Evolutionary conservation across 352 stramenopile genomes (phyloP), one percentile per base, ranked within the genome.

Genomic region (Globisporangium apiculatum): DNA sequence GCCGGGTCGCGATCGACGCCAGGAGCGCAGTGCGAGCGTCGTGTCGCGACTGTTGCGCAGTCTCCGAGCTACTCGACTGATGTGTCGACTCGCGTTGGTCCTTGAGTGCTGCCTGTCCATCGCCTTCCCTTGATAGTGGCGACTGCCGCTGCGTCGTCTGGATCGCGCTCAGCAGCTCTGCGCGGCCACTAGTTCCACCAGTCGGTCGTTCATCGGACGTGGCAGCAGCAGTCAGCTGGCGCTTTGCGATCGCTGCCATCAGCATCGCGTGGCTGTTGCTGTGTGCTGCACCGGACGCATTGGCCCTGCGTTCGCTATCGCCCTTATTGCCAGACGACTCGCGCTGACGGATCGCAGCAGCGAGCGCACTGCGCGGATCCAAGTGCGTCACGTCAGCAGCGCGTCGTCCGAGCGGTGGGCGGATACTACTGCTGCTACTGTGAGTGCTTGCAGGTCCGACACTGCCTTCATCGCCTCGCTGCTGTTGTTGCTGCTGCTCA

Each of bases 331-430:
- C 45, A 4, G 45, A 52, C 12, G 45, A 47, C 14, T 45, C 58
- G 11, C 61, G 60, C 49, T 73, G 53, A n/a, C 53, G 60, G 61
- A 81, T 76, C 15, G 62, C 68, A 17, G 55, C 53, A 40, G 82
- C 52, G 10, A 81, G 46, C 46, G 57, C 57, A 43, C 59, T 57
- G n/a, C 55, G 75, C 24, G 68, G 40, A 10, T 31, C n/a, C 31
- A 36, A 31, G 50, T 45, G 37, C 31, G 51, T 15, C 51, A 59
- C 47, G n/a, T 60, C 10, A n/a, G 58, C 52, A 41, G 52, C 52
- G 14, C 52, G 58, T 55, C 52, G 45, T 18, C 12, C 45, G n/a
- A 31, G 24, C 2, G 24, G 24, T 31, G 24, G 24, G 24, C 24
- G 24, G 24, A 31, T 31, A 31, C 24, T 31, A 31, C 24, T 31